Evolutionary conservation across 176 grass and related monocot genomes (phyloP).

Genomic region (Cocos nucifera): DNA sequence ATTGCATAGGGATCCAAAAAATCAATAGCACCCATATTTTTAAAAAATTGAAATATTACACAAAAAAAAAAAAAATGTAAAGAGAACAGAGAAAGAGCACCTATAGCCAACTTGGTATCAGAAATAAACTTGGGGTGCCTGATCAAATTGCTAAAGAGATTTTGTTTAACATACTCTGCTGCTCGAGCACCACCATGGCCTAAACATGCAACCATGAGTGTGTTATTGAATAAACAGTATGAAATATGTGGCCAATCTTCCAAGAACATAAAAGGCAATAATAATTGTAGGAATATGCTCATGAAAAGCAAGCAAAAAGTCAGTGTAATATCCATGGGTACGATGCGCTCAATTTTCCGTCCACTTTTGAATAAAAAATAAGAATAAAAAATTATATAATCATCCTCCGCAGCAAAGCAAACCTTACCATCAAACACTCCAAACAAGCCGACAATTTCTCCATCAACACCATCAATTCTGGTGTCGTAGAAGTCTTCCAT

Average conservation of each 20-base stretch:
- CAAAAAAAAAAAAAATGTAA: neutral
- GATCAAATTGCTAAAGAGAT: slow-evolving; percentile 81
- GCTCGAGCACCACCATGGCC: slow-evolving; percentile 82
- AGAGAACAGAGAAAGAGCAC: slow-evolving; percentile 9
- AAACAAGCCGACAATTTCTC: slow-evolving; percentile 68
- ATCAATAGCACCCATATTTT: too few species aligned
- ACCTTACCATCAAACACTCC: slow-evolving; percentile 76
- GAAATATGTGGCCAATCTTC: too few species aligned
- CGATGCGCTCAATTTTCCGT: too few species aligned
- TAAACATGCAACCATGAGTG: slow-evolving; percentile 14
- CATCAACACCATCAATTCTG: slow-evolving; percentile 62
- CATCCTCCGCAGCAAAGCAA: too few species aligned
- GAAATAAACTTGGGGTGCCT: slow-evolving; percentile 72
- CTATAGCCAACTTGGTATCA: slow-evolving; percentile 82
- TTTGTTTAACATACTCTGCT: slow-evolving; percentile 75
- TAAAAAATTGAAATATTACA: neutral
- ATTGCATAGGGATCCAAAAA: neutral
- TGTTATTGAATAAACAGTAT: neutral
- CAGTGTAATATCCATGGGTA: too few species aligned
- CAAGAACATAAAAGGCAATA: too few species aligned
- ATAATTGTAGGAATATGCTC: too few species aligned
- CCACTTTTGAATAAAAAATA: too few species aligned
- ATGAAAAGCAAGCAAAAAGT: too few species aligned
- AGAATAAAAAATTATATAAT: too few species aligned
- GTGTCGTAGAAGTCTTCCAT: slow-evolving; percentile 92